phyloP scores from a whole-genome alignment of 78 protist species.

The Guillardia theta region DNA sequence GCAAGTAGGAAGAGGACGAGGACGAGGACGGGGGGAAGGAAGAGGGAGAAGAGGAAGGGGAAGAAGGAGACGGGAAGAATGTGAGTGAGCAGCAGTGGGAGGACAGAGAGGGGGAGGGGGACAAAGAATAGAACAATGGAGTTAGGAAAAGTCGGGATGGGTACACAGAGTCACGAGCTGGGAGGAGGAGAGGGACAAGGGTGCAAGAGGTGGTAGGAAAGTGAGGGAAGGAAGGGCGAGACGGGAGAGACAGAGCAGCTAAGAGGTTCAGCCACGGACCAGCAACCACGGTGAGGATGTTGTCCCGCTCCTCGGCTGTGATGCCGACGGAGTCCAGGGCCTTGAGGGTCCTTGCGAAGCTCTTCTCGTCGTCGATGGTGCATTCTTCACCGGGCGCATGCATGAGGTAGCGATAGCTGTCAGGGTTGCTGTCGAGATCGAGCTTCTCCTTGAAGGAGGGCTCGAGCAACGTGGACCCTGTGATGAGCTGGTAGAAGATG shows the following conservation, averaged over 20 bases:
- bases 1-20: background rate
- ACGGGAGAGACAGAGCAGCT: background rate
- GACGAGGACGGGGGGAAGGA: background rate
- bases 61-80: background rate
- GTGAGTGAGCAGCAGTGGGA: background rate
- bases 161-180: background rate
- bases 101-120: background rate
- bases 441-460: no score
- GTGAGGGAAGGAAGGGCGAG: background rate
- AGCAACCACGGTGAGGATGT: no score
- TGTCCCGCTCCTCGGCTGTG: background rate
- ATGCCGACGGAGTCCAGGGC: background rate
- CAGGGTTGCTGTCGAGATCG: background rate
- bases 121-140: background rate
- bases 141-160: background rate
- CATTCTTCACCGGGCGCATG: no score
- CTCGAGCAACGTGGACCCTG: background rate
- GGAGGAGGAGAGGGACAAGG: background rate
- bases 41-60: background rate
- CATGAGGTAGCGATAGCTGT: background rate
- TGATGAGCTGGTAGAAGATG: conserved; percentile 27
- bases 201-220: background rate
- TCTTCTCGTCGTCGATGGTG: background rate
- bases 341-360: background rate
- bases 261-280: no score